phyloP scores from a whole-genome alignment of 2,329 filamentous ascomycete species.

The Dothidotthia symphoricarpi region DNA sequence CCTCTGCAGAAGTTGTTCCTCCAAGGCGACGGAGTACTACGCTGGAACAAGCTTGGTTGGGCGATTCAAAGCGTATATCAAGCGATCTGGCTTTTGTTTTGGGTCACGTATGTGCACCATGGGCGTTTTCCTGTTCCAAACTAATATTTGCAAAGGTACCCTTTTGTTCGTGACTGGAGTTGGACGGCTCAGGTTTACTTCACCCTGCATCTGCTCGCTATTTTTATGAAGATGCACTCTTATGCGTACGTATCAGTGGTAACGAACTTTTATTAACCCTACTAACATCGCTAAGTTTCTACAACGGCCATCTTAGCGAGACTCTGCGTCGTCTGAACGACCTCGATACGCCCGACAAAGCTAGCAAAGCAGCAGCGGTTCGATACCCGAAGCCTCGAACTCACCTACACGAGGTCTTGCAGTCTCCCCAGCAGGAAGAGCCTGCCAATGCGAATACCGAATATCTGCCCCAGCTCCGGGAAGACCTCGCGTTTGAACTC shows the following conservation, averaged over 20 bases:
- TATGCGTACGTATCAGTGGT: slow-evolving; percentile 57
- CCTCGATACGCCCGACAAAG: slow-evolving; percentile 73
- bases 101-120: slow-evolving; percentile 61
- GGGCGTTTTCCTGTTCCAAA: not conserved
- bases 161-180: slow-evolving; percentile 84
- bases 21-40: slow-evolving; percentile 55
- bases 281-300: slow-evolving; percentile 58
- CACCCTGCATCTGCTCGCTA: slow-evolving; percentile 81
- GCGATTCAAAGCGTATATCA: slow-evolving; percentile 81
- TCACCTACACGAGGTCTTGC: slow-evolving; percentile 56
- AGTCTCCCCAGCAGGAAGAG: slow-evolving; percentile 47
- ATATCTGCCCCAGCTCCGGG: slow-evolving; percentile 66
- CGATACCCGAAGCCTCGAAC: slow-evolving; percentile 61
- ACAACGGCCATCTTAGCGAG: slow-evolving; percentile 91
- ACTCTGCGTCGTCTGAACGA: slow-evolving; percentile 76
- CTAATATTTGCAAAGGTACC: slow-evolving; percentile 53
- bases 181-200: slow-evolving; percentile 98
- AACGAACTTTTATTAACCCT: not conserved
- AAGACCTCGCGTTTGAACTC: slow-evolving; percentile 85
- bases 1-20: slow-evolving; percentile 71
- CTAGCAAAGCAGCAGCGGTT: slow-evolving; percentile 68
- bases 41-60: slow-evolving; percentile 78
- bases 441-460: slow-evolving; percentile 40
- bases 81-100: slow-evolving; percentile 72
- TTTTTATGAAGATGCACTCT: slow-evolving; percentile 99